phyloP scores from a whole-genome alignment of 768 basidiomycete species.

The Auriscalpium vulgare region DNA sequence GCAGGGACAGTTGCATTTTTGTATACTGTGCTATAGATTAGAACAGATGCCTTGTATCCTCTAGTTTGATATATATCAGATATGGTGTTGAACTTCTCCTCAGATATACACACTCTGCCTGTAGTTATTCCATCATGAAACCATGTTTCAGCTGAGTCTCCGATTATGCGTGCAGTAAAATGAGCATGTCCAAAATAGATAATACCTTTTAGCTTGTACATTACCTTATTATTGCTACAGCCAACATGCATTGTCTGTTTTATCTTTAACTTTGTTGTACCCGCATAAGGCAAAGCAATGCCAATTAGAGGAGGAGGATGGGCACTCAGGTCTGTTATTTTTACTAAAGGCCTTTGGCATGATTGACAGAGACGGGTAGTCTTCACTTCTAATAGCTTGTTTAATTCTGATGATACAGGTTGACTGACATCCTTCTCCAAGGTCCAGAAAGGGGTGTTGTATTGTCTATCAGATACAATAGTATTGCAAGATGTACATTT shows the following conservation, averaged over 20 bases:
- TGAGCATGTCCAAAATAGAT: slow-evolving; percentile 18
- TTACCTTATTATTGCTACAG: not conserved
- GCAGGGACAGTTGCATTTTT: too few relatives aligned
- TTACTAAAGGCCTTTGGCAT: not conserved
- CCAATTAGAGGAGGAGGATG: not conserved
- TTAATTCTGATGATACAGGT: not conserved
- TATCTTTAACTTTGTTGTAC: not conserved
- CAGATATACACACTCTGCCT: not conserved
- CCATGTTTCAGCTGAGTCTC: slow-evolving; percentile 14
- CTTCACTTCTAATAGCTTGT: not conserved
- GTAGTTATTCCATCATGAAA: slow-evolving; percentile 19
- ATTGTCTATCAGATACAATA: not conserved
- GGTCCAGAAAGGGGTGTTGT: not conserved
- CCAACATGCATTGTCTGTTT: not conserved
- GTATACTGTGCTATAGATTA: not conserved
- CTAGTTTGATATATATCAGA: not conserved
- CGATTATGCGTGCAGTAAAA: slow-evolving; percentile 17
- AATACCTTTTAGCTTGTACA: slow-evolving; percentile 11
- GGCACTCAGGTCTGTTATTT: not conserved
- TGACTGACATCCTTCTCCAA: not conserved
- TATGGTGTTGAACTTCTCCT: not conserved
- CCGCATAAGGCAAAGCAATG: not conserved
- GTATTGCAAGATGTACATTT: not conserved
- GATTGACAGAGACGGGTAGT: not conserved
- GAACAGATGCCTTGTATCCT: not conserved